phyloP scores from a whole-genome alignment of 108 stramenopile species.

The Cylindrotheca closterium region DNA sequence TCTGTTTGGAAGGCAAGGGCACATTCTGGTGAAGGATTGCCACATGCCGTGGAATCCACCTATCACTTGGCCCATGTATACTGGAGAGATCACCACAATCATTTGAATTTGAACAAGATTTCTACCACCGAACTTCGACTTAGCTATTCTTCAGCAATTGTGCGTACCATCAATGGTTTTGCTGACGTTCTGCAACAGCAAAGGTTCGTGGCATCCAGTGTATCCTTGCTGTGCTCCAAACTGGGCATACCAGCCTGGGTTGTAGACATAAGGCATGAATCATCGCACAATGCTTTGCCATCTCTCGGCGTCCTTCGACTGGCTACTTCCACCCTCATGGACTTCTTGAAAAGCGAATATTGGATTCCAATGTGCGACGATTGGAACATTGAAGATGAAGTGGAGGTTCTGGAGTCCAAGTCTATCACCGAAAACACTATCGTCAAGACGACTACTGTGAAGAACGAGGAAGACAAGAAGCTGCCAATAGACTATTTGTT shows the following conservation, averaged over 20 bases:
- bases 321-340: slow-evolving; percentile 60
- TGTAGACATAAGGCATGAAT: slow-evolving; percentile 82
- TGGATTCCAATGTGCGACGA: slow-evolving; percentile 52
- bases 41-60: slow-evolving; percentile 78
- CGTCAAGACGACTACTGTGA: neutral
- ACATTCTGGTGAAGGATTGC: slow-evolving; percentile 33
- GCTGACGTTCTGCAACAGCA: slow-evolving; percentile 72
- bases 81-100: slow-evolving; percentile 44
- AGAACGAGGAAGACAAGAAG: neutral
- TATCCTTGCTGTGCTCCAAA: slow-evolving; percentile 59
- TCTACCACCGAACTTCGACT: slow-evolving; percentile 49
- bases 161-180: slow-evolving; percentile 83
- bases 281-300: slow-evolving; percentile 78
- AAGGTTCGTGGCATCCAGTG: slow-evolving; percentile 44
- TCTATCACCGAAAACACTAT: neutral
- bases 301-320: slow-evolving; percentile 60
- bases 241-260: slow-evolving; percentile 81
- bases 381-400: slow-evolving; percentile 1
- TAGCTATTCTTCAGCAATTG: slow-evolving; percentile 66
- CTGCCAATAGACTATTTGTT: slow-evolving; percentile 15
- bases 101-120: neutral
- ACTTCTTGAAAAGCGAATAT: slow-evolving; percentile 58
- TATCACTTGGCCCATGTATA: slow-evolving; percentile 59
- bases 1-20: slow-evolving; percentile 69
- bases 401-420: neutral